Evolutionary conservation across 257 asterid genomes (phyloP).

Genomic region (Prunella vulgaris): DNA sequence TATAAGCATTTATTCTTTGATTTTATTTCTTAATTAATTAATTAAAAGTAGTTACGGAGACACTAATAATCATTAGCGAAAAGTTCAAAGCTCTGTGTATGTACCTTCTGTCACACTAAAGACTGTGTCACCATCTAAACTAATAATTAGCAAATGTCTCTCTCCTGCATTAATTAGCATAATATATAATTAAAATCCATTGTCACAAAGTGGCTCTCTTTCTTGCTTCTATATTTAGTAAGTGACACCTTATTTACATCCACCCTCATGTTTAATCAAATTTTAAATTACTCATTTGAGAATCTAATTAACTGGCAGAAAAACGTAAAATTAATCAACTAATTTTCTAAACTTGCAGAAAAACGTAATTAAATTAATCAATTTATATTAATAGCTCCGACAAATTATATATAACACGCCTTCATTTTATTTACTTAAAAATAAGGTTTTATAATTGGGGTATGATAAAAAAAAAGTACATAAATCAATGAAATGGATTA

Average conservation of each 20-base stretch:
- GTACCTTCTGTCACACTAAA: conserved; percentile 39
- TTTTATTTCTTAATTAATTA: neutral
- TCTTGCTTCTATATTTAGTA: neutral
- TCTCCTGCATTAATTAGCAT: neutral
- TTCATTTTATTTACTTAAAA: no score
- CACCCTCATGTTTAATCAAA: neutral
- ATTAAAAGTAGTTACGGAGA: conserved; percentile 27
- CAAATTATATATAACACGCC: no score
- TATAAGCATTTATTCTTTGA: conserved; percentile 11
- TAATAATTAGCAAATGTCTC: conserved; percentile 19
- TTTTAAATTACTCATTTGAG: no score
- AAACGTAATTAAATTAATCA: no score
- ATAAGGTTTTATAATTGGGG: no score
- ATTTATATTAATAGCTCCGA: no score
- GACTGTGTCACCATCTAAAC: conserved; percentile 14
- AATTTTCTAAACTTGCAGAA: no score
- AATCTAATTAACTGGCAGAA: no score
- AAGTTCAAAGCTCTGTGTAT: conserved; percentile 30
- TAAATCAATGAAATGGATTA: no score
- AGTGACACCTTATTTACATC: neutral
- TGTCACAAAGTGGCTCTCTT: neutral
- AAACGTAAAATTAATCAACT: no score
- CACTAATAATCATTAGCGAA: conserved; percentile 51
- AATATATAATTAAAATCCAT: no score
- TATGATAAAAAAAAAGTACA: no score